These are phyloP conservation scores for Mucuna pruriens DNA, from an alignment of 306 rosid genomes.

Conservation along the genomic window DNA sequence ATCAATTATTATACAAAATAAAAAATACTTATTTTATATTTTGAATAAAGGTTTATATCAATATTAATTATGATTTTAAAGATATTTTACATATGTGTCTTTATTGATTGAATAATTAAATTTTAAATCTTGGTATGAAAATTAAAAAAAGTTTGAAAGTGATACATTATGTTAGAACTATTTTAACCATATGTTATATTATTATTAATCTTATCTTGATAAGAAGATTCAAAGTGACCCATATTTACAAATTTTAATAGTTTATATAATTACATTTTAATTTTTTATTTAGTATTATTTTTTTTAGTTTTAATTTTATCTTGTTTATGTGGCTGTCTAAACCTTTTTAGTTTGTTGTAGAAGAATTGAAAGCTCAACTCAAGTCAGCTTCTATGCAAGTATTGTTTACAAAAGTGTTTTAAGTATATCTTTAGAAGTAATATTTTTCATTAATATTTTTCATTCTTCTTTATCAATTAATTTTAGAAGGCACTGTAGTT, in stretches of 20 bases:
- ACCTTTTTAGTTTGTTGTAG: slow-evolving; percentile 76
- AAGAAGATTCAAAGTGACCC: not conserved
- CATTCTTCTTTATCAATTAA: slow-evolving; percentile 11
- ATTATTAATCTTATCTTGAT: not conserved
- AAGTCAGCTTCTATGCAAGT: slow-evolving; percentile 98
- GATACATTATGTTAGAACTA: slow-evolving; percentile 26
- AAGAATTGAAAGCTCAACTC: slow-evolving; percentile 84
- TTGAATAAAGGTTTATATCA: too few relatives aligned
- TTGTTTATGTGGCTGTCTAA: slow-evolving; percentile 27
- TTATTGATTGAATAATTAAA: too few relatives aligned
- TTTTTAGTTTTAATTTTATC: not conserved
- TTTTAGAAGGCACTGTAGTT: slow-evolving; percentile 1
- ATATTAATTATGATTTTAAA: too few relatives aligned
- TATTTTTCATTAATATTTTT: not conserved
- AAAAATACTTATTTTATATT: too few relatives aligned
- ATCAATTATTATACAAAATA: too few relatives aligned
- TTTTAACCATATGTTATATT: slow-evolving; percentile 24
- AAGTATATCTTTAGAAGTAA: not conserved
- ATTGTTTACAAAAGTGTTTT: slow-evolving; percentile 25
- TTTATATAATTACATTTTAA: not conserved
- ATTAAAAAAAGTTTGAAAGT: slow-evolving; percentile 7
- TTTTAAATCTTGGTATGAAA: not conserved
- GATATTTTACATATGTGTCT: too few relatives aligned
- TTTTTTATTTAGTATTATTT: not conserved
- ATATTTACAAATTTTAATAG: slow-evolving; percentile 5